phyloP scores from a whole-genome alignment of 306 rosid genomes.

The Prunus campanulata region DNA sequence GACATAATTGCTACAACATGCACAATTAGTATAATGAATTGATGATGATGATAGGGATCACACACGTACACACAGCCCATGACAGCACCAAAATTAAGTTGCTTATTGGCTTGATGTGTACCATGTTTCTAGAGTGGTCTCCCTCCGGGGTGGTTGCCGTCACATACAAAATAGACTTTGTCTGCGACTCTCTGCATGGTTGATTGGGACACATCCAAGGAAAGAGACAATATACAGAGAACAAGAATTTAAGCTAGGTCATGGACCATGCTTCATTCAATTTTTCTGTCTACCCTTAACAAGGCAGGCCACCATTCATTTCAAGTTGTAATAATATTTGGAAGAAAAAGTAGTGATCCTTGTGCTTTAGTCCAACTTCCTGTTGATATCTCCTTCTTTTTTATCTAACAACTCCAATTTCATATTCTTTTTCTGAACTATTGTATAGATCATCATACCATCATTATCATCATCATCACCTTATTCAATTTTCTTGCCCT shows the following conservation, averaged over 20 bases:
- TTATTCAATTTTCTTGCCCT: not conserved
- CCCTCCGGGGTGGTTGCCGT: constrained; percentile 32
- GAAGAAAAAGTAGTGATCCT: no score
- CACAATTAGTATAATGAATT: constrained; percentile 34
- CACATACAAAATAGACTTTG: constrained; percentile 32
- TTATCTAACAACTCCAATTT: no score
- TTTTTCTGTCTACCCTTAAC: not conserved
- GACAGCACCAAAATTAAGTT: constrained; percentile 6
- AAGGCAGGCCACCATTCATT: not conserved
- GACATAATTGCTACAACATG: constrained; percentile 23
- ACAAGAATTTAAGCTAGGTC: not conserved
- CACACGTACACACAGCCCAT: constrained; percentile 34
- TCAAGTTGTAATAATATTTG: no score
- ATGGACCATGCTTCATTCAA: not conserved
- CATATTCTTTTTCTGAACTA: no score
- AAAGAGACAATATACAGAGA: not conserved
- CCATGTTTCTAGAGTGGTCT: constrained; percentile 33
- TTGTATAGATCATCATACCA: no score
- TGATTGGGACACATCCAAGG: not conserved
- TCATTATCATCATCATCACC: no score
- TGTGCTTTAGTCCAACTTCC: no score
- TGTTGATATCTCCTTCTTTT: no score
- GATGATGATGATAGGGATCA: constrained; percentile 32
- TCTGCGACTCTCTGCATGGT: constrained; percentile 8
- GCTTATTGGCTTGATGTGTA: constrained; percentile 23